Percentiles rank a stretch among this genome's conserved stretches.
These are phyloP conservation scores for Candida dajiaensis DNA, from an alignment of 805 yeast species.

Conservation along the genomic window DNA sequence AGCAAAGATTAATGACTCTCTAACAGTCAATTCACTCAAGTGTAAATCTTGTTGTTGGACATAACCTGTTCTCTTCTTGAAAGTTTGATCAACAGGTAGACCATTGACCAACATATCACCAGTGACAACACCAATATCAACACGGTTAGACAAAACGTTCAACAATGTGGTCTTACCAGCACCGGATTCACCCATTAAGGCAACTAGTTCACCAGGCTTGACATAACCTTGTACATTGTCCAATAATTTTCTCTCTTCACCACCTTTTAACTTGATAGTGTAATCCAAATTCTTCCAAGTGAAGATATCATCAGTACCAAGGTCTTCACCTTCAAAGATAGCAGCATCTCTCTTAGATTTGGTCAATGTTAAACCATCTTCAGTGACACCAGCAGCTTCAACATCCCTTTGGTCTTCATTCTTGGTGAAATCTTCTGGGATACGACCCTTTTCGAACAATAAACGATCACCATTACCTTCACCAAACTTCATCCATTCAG, in stretches of 20 bases:
- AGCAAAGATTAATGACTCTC: slow-evolving; percentile 64
- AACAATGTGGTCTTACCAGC: slow-evolving; percentile 77
- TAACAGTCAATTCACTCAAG: slow-evolving; percentile 57
- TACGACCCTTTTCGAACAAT: slow-evolving; percentile 41
- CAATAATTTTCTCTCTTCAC: slow-evolving; percentile 54
- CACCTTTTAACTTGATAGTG: slow-evolving; percentile 54
- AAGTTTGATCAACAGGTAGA: slow-evolving; percentile 49
- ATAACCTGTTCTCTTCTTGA: slow-evolving; percentile 50
- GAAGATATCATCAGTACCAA: slow-evolving; percentile 45
- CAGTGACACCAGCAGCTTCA: slow-evolving; percentile 15
- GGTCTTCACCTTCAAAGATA: slow-evolving; percentile 13
- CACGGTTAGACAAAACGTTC: slow-evolving; percentile 66
- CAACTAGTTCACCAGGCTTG: slow-evolving; percentile 77
- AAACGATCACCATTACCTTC: slow-evolving; percentile 68
- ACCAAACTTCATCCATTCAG: slow-evolving; percentile 56
- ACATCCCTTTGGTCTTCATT: slow-evolving; percentile 21
- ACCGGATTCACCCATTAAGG: slow-evolving; percentile 74
- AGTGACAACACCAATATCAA: slow-evolving; percentile 63
- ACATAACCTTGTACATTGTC: slow-evolving; percentile 75
- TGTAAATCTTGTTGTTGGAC: slow-evolving; percentile 78
- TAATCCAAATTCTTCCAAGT: slow-evolving; percentile 76
- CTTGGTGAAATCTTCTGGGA: slow-evolving; percentile 23
- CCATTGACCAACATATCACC: slow-evolving; percentile 63
- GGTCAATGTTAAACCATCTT: slow-evolving; percentile 16
- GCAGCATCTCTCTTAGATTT: slow-evolving; percentile 14